Evolutionary conservation across 2,329 filamentous ascomycete genomes (phyloP).

Genomic region (Epichloe gansuensis): DNA sequence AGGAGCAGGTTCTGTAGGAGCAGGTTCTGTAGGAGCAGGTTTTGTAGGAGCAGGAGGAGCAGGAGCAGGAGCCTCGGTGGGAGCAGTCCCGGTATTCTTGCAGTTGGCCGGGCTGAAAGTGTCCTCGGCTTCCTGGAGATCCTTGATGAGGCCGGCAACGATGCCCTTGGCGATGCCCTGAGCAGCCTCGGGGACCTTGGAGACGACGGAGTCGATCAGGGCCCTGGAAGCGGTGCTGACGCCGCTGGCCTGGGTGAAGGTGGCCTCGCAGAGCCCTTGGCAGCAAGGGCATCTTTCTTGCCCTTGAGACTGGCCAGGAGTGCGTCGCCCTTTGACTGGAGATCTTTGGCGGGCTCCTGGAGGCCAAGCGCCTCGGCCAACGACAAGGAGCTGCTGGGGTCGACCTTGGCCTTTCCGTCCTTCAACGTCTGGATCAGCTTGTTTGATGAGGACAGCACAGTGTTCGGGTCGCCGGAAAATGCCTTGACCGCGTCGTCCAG

Average conservation of each 20-base stretch:
- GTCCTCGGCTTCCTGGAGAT: not conserved
- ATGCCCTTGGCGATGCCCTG: conserved; percentile 1
- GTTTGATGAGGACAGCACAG: not conserved
- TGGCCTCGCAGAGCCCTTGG: not conserved
- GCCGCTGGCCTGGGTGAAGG: not conserved
- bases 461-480: not conserved
- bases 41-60: not conserved
- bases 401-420: not conserved
- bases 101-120: not conserved
- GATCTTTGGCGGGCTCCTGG: not conserved
- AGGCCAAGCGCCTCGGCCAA: conserved; percentile 1
- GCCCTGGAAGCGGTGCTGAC: not conserved
- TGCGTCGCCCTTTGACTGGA: not conserved
- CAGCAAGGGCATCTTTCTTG: not conserved
- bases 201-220: not conserved
- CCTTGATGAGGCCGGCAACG: not conserved
- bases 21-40: too few species aligned
- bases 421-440: not conserved
- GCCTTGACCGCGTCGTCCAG: not conserved
- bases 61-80: not conserved
- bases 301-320: not conserved
- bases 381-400: not conserved
- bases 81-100: not conserved
- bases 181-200: not conserved
- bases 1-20: too few species aligned